A percentile compares a stretch with the other conserved stretches of the same genome.
phyloP scores from a whole-genome alignment of 1,139 yeast species.

The Torulaspora pretoriensis region DNA sequence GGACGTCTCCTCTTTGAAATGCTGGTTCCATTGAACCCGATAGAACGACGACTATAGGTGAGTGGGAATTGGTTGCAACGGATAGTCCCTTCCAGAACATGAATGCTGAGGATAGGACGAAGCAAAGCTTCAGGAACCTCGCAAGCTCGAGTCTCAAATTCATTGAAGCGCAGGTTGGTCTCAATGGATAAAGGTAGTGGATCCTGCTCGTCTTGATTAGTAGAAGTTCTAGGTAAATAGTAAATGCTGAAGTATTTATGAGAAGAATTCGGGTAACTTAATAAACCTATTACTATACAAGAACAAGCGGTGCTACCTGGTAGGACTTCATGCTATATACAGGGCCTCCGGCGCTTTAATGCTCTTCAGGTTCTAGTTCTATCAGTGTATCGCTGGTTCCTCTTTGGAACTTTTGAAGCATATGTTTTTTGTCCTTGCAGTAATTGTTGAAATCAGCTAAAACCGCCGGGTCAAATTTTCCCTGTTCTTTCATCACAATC shows the following conservation, averaged over 20 bases:
- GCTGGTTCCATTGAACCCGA: constrained; percentile 99
- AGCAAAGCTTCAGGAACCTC: constrained; percentile 65
- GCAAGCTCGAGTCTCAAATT: constrained; percentile 41
- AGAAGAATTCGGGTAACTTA: neutral
- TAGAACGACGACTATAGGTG: constrained; percentile 93
- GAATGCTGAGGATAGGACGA: constrained; percentile 82
- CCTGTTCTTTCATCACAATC: constrained; percentile 7
- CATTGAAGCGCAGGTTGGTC: constrained; percentile 24
- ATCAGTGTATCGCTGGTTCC: constrained; percentile 6
- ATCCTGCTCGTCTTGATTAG: neutral
- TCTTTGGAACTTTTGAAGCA: constrained; percentile 1
- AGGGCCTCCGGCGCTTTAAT: neutral
- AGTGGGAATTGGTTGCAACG: constrained; percentile 72
- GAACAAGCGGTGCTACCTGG: neutral
- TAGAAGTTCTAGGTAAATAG: neutral
- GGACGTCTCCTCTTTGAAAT: constrained; percentile 93
- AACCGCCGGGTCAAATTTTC: constrained; percentile 9
- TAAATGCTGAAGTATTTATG: neutral
- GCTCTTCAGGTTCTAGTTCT: constrained; percentile 4
- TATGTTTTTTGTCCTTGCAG: constrained; percentile 10
- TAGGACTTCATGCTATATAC: neutral
- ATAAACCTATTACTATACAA: neutral
- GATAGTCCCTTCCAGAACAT: constrained; percentile 88
- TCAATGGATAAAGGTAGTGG: neutral
- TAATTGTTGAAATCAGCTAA: constrained; percentile 9